Conservation (phyloP, 2,329 filamentous ascomycete species). For the Nothophoma quercina region DNA sequence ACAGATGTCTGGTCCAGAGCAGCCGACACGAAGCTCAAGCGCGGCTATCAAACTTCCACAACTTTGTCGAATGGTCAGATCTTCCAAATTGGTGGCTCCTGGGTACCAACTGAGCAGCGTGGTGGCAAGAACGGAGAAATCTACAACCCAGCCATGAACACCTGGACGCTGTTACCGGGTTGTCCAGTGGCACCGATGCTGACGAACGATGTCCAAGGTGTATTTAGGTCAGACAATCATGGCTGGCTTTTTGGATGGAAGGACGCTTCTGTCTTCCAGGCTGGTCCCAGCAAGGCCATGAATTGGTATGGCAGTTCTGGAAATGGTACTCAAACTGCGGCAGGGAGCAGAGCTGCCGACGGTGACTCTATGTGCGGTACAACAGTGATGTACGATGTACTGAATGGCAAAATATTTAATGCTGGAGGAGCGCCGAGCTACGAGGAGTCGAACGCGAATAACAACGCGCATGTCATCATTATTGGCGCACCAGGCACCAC, state of each 20-base stretch:
- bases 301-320: slow-evolving; percentile 64
- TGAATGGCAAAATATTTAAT: neutral
- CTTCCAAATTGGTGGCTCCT: slow-evolving; percentile 67
- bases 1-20: slow-evolving; percentile 58
- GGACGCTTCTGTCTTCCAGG: slow-evolving; percentile 60
- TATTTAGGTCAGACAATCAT: slow-evolving; percentile 62
- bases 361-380: slow-evolving; percentile 64
- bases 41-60: slow-evolving; percentile 65
- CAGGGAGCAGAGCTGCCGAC: slow-evolving; percentile 55
- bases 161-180: slow-evolving; percentile 57
- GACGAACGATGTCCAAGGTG: slow-evolving; percentile 56
- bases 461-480: neutral
- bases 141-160: slow-evolving; percentile 51
- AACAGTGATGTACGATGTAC: slow-evolving; percentile 63
- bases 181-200: slow-evolving; percentile 59
- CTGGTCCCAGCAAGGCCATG: slow-evolving; percentile 62
- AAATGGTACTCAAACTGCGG: slow-evolving; percentile 51
- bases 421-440: slow-evolving; percentile 61
- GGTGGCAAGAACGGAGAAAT: slow-evolving; percentile 64
- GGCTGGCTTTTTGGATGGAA: slow-evolving; percentile 63
- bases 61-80: slow-evolving; percentile 62
- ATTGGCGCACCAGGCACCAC: neutral
- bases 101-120: slow-evolving; percentile 47
- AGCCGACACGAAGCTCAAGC: slow-evolving; percentile 62
- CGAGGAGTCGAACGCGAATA: slow-evolving; percentile 38